phyloP scores from a whole-genome alignment of 257 asterid species.

The Ilex asprella region DNA sequence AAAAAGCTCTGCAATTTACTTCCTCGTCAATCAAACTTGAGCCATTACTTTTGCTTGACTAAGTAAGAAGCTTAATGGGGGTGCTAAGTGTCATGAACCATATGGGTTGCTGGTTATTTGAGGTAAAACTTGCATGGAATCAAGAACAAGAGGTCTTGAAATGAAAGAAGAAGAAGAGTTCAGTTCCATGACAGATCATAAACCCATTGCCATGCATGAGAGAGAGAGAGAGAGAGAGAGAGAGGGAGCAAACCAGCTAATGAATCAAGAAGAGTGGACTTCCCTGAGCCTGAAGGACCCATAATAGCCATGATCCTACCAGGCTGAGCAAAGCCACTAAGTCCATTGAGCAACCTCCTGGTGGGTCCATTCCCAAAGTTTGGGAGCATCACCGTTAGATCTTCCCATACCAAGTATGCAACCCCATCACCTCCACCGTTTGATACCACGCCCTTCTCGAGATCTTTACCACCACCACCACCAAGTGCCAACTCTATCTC shows the following conservation, averaged over 20 bases:
- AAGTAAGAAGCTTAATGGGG: no score
- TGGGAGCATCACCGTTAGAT: constrained; percentile 66
- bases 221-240: no score
- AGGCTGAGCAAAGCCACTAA: constrained; percentile 80
- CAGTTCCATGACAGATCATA: no score
- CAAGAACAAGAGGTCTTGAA: no score
- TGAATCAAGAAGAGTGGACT: constrained; percentile 94
- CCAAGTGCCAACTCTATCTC: constrained; percentile 45
- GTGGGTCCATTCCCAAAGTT: constrained; percentile 70
- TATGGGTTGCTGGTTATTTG: no score
- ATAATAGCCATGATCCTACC: constrained; percentile 94
- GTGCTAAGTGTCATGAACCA: no score
- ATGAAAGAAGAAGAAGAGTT: no score
- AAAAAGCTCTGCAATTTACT: no score
- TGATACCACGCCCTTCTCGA: constrained; percentile 29
- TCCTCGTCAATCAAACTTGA: no score
- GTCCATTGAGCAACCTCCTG: constrained; percentile 64
- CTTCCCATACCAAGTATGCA: constrained; percentile 82
- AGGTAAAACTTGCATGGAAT: no score
- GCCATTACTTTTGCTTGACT: no score
- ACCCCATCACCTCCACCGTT: constrained; percentile 52
- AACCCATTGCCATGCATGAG: no score
- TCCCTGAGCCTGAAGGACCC: constrained; percentile 99
- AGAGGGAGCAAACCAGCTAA: constrained; percentile 55
- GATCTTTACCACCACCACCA: constrained; percentile 17